A percentile compares a stretch with the other conserved stretches of the same genome.
Conservation (phyloP, 2,329 filamentous ascomycete genomes). For the Talaromyces piceae region DNA sequence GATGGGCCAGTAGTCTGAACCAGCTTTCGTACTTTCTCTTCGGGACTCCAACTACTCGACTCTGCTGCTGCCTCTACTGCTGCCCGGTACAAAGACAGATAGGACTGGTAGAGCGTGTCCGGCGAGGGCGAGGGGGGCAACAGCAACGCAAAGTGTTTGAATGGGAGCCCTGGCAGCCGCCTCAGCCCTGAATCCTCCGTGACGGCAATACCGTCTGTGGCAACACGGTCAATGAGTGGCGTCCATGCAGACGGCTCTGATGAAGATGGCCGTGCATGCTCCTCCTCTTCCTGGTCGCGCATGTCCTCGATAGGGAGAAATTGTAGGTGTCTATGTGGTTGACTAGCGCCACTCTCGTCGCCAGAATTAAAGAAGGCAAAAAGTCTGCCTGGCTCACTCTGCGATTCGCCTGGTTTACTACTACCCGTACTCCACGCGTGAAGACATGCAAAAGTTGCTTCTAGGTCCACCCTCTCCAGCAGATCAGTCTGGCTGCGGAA, state of each 20-base stretch:
- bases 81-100: constrained; percentile 36
- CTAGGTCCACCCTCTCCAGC: constrained; percentile 36
- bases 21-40: background rate
- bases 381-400: constrained; percentile 18
- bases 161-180: constrained; percentile 35
- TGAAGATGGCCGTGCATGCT: no score
- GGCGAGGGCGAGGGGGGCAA: constrained; percentile 35
- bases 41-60: background rate
- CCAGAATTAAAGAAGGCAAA: constrained; percentile 47
- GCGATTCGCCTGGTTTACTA: background rate
- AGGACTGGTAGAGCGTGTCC: constrained; percentile 29
- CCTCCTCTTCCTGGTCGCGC: constrained; percentile 15
- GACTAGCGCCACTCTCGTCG: constrained; percentile 41
- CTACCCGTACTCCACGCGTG: constrained; percentile 27
- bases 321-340: constrained; percentile 42
- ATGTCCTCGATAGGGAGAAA: constrained; percentile 42
- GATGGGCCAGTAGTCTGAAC: constrained; percentile 27
- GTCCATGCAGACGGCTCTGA: constrained; percentile 36
- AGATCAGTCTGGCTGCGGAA: constrained; percentile 39
- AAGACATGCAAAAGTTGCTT: constrained; percentile 35
- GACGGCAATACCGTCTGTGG: constrained; percentile 10
- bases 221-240: constrained; percentile 39
- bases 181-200: constrained; percentile 17
- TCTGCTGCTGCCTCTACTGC: constrained; percentile 22
- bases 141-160: constrained; percentile 41